These are phyloP conservation scores for Chloris gayana DNA, from an alignment of 176 grass and related monocot species.

Conservation along the genomic window DNA sequence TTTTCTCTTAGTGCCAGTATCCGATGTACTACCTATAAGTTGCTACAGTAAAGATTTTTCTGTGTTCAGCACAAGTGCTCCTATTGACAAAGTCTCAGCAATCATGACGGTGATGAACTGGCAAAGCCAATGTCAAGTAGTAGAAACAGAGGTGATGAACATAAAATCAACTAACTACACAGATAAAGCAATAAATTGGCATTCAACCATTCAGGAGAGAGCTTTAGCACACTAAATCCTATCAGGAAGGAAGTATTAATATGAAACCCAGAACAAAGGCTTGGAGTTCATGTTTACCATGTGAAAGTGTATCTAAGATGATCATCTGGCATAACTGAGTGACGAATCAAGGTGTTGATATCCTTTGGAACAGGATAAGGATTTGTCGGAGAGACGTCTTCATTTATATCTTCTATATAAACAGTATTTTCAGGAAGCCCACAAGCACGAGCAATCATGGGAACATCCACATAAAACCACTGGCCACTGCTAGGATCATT, in stretches of 20 bases:
- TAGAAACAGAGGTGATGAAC: conserved; percentile 4
- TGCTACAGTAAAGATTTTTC: neutral
- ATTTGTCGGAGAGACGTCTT: conserved; percentile 67
- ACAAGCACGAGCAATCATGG: conserved; percentile 75
- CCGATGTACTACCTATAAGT: neutral
- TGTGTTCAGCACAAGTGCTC: conserved; percentile 17
- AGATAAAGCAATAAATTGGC: conserved; percentile 10
- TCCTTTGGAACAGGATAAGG: conserved; percentile 97
- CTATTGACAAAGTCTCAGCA: neutral
- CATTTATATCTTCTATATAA: conserved; percentile 86
- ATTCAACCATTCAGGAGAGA: neutral
- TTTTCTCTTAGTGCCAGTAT: conserved; percentile 9
- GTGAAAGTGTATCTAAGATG: conserved; percentile 89
- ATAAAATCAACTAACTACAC: neutral
- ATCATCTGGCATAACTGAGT: conserved; percentile 92
- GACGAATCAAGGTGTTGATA: conserved; percentile 75
- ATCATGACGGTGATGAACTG: conserved; percentile 19
- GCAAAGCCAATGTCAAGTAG: conserved; percentile 4
- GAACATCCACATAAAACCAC: conserved; percentile 95
- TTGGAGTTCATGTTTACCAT: conserved; percentile 55
- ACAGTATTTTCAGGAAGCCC: conserved; percentile 70
- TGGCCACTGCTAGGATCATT: conserved; percentile 82
- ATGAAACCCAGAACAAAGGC: neutral
- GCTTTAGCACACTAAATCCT: neutral
- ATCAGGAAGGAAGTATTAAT: neutral